phyloP scores from a whole-genome alignment of 345 rosid species.

The Syzygium oleosum region DNA sequence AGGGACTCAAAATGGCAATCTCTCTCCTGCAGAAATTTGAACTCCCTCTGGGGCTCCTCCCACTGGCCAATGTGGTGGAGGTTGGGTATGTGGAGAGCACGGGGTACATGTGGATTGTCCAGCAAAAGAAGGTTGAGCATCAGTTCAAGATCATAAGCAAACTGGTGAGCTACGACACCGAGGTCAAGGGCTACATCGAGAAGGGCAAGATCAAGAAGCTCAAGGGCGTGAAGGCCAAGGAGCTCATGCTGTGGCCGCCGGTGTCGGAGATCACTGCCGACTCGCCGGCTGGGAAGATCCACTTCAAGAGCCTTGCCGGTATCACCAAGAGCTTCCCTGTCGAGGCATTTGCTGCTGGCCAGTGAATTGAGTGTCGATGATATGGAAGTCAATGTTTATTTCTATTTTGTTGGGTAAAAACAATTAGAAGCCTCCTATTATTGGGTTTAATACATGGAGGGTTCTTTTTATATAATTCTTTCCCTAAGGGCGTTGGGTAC shows the following conservation, averaged over 20 bases:
- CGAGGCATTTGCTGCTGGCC: slow-evolving; percentile 27
- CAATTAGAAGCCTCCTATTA: background rate
- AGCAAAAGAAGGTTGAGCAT: slow-evolving; percentile 32
- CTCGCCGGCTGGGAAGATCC: slow-evolving; percentile 22
- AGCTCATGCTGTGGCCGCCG: slow-evolving; percentile 43
- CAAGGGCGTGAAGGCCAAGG: slow-evolving; percentile 60
- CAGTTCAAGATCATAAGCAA: slow-evolving; percentile 39
- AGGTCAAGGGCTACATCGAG: slow-evolving; percentile 23
- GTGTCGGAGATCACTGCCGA: slow-evolving; percentile 35
- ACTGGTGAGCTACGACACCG: slow-evolving; percentile 28
- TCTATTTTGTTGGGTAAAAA: background rate
- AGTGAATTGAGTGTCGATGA: background rate
- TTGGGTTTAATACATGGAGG: background rate
- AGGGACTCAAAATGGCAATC: slow-evolving; percentile 10
- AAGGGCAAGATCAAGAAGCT: slow-evolving; percentile 33
- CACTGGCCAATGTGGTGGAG: slow-evolving; percentile 28
- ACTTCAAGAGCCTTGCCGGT: slow-evolving; percentile 53
- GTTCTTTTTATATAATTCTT: background rate
- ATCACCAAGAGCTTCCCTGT: slow-evolving; percentile 47
- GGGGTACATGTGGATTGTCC: slow-evolving; percentile 44
- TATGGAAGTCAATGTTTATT: background rate
- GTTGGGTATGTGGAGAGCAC: slow-evolving; percentile 33
- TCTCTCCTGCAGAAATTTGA: slow-evolving; percentile 23
- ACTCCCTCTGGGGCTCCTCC: slow-evolving; percentile 37
- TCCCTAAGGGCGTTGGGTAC: background rate